These are phyloP conservation scores for Streptanthus diversifolius DNA, from an alignment of 345 rosid species.

Conservation along the genomic window DNA sequence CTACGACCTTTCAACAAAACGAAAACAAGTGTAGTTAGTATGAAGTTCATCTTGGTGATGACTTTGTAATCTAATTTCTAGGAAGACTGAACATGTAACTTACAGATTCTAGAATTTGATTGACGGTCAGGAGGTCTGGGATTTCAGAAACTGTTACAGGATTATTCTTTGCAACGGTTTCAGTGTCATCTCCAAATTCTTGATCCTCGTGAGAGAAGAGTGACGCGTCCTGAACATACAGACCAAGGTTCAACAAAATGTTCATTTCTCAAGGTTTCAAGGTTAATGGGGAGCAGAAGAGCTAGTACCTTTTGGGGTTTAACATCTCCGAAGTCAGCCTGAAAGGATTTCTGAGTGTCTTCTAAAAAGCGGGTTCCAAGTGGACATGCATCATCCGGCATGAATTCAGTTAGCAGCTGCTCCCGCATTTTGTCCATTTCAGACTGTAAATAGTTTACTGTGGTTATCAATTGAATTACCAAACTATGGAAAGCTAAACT, in stretches of 20 bases:
- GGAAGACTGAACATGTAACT: conserved; percentile 13
- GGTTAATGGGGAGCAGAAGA: conserved; percentile 7
- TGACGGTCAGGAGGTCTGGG: conserved; percentile 53
- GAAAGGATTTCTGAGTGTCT: conserved; percentile 40
- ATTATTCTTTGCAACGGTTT: conserved; percentile 38
- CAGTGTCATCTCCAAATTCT: conserved; percentile 46
- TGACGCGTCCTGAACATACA: conserved; percentile 39
- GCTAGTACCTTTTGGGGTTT: conserved; percentile 35
- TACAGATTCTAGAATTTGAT: conserved; percentile 87
- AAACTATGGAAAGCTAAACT: neutral
- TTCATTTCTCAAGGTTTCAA: conserved; percentile 6
- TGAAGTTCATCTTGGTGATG: neutral
- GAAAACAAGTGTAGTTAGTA: conserved; percentile 5
- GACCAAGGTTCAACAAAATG: neutral
- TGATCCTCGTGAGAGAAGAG: conserved; percentile 53
- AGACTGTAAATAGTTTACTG: conserved; percentile 43
- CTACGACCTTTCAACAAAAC: conserved; percentile 51
- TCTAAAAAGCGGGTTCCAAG: conserved; percentile 61
- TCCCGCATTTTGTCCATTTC: conserved; percentile 49
- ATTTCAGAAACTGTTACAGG: conserved; percentile 34
- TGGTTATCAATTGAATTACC: neutral
- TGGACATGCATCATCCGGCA: conserved; percentile 84
- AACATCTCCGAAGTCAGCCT: conserved; percentile 35
- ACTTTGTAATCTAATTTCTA: neutral
- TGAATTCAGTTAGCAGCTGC: conserved; percentile 65